Conservation (phyloP, 208 protist genomes). For the Vickermania ingenoplastis region DNA sequence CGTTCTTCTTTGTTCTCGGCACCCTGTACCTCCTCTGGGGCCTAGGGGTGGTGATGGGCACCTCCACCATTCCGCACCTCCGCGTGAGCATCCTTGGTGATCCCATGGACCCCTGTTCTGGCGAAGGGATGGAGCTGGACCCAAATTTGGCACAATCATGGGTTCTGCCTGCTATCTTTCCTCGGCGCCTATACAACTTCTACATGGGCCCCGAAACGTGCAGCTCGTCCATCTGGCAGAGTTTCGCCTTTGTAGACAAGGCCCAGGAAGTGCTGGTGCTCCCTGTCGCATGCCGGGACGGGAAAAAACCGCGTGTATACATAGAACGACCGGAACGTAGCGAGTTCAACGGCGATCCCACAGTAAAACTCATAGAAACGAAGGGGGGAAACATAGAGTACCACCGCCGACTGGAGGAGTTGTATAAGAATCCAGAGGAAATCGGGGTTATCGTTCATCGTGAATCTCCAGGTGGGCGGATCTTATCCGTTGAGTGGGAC, state of each 20-base stretch:
- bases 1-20: not conserved
- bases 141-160: slow-evolving; percentile 14
- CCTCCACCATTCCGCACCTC: slow-evolving; percentile 16
- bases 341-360: slow-evolving; percentile 19
- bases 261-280: slow-evolving; percentile 26
- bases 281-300: slow-evolving; percentile 22
- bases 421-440: slow-evolving; percentile 18
- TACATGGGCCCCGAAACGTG: slow-evolving; percentile 32
- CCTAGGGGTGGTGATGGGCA: slow-evolving; percentile 1
- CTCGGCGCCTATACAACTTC: slow-evolving; percentile 28
- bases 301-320: slow-evolving; percentile 18
- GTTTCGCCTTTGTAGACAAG: slow-evolving; percentile 29
- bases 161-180: slow-evolving; percentile 32
- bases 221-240: not conserved
- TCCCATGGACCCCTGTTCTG: slow-evolving; percentile 25
- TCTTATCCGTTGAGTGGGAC: slow-evolving; percentile 30
- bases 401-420: slow-evolving; percentile 21
- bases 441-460: slow-evolving; percentile 30
- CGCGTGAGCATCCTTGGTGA: slow-evolving; percentile 19
- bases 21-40: not conserved
- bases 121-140: slow-evolving; percentile 21
- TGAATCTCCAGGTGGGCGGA: slow-evolving; percentile 7
- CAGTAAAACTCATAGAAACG: slow-evolving; percentile 13
- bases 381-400: slow-evolving; percentile 12
- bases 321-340: slow-evolving; percentile 32